Evolutionary conservation across 768 basidiomycete genomes (phyloP).

Genomic region (Calocera cornea): DNA sequence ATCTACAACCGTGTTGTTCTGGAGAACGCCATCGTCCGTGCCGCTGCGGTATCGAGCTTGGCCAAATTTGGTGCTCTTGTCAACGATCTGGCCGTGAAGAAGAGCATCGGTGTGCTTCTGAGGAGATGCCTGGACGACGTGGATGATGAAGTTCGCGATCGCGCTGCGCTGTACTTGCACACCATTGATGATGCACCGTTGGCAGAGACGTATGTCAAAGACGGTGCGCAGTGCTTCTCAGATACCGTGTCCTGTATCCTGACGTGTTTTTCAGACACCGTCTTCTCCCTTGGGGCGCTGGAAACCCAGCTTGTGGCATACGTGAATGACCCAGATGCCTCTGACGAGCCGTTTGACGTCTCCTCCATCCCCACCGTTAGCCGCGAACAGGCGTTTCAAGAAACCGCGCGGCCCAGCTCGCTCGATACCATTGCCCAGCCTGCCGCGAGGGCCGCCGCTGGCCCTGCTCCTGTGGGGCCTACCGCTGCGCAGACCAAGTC

Average conservation of each 20-base stretch:
- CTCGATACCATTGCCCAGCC: constrained; percentile 75
- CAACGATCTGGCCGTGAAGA: constrained; percentile 58
- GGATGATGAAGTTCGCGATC: constrained; percentile 96
- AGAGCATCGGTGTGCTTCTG: constrained; percentile 76
- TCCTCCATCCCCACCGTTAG: constrained; percentile 86
- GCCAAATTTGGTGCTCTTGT: constrained; percentile 95
- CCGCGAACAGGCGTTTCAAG: constrained; percentile 78
- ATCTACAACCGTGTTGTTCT: constrained; percentile 99
- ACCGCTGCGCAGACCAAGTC: constrained; percentile 79
- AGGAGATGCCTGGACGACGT: constrained; percentile 94
- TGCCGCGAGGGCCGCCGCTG: constrained; percentile 35
- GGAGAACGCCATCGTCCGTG: constrained; percentile 94
- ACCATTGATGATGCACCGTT: constrained; percentile 66
- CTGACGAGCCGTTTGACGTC: constrained; percentile 65
- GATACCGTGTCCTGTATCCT: background rate
- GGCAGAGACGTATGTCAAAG: constrained; percentile 78
- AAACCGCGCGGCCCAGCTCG: constrained; percentile 74
- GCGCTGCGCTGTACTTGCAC: constrained; percentile 87
- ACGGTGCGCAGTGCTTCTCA: constrained; percentile 43
- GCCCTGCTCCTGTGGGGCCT: constrained; percentile 43
- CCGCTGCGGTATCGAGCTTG: constrained; percentile 86
- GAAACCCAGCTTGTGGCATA: constrained; percentile 90
- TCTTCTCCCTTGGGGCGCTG: constrained; percentile 78
- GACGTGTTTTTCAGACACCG: constrained; percentile 52
- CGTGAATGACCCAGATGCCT: constrained; percentile 65